Base-by-base conservation (phyloP, 805 yeast genomes). In the Wickerhamiella occidentalis region DNA sequence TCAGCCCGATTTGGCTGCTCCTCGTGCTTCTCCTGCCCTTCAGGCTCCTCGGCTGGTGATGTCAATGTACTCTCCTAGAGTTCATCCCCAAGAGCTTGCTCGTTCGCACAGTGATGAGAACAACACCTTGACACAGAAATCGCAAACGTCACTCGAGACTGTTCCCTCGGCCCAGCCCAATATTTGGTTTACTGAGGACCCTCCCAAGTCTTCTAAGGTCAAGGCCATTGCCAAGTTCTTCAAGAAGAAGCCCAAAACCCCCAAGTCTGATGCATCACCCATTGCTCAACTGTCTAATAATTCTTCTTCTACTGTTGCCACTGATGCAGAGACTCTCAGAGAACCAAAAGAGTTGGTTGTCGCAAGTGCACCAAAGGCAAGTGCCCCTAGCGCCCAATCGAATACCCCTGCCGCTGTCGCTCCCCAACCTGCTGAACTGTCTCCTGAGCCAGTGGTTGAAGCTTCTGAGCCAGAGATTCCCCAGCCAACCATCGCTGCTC, bases 31-130 rank as follows among this genome's bases (percentile, higher is more conserved):
- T 12, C 38, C 18, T 7, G 29, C 45, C 3, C 48, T 33, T 3
- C 42, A 21, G 26, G 25, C 18, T 4, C 51, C 42, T 17, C 51
- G 51, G 7, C 9, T 15, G 8, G 51, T 25, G 15, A 29, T 30
- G 21, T 41, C 47, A 4, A 33, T 48, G 38, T 48, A 48, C 43
- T 41, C 47, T 17, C 51, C 51, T 26, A 41, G 36, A 36, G 26
- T 37, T 18, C 36, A 15, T 21, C 25, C 43, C 8, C 43, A 40
- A 3, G 23, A 17, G 3, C 33, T 50, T 6, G n/a, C 43, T 12
- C 48, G 45, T 23, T 23, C 38, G 12, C 29, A 43, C 21, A 37
- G 43, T 6, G 44, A 35, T 18, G 51, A 40, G 37, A 35, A 45
- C 29, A 23, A 38, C 22, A 23, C 26, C 26, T n/a, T 45, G 19